phyloP scores from a whole-genome alignment of 805 yeast species.

The Debaryomyces castellii region DNA sequence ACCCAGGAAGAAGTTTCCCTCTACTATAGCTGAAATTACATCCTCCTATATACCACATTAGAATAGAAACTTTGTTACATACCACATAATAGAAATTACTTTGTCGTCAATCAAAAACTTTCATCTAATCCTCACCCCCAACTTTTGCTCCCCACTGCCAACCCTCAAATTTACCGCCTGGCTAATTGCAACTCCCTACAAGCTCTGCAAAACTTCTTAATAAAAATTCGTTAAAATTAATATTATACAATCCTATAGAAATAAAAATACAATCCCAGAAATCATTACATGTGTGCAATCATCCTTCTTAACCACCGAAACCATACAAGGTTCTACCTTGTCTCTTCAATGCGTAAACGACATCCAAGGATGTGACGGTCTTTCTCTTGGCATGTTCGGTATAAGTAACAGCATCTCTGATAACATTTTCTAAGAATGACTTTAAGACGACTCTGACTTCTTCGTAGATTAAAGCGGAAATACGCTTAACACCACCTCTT shows the following conservation, averaged over 20 bases:
- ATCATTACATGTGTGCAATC: background rate
- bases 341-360: constrained; percentile 98
- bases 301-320: constrained; percentile 87
- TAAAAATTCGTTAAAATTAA: constrained; percentile 1
- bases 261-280: constrained; percentile 1
- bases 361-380: constrained; percentile 98
- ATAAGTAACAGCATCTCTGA: constrained; percentile 98
- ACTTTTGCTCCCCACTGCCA: background rate
- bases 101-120: background rate
- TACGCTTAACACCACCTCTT: constrained; percentile 99
- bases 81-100: background rate
- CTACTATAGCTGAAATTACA: too few relatives aligned
- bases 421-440: constrained; percentile 93
- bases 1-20: constrained; percentile 11
- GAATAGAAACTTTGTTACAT: background rate
- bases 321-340: constrained; percentile 99
- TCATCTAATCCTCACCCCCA: background rate
- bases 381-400: constrained; percentile 99
- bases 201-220: background rate
- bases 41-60: too few relatives aligned
- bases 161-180: too few relatives aligned
- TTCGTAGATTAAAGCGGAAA: constrained; percentile 97
- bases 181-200: background rate
- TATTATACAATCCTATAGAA: constrained; percentile 2
- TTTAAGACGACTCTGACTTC: constrained; percentile 97